Evolutionary conservation across 1,139 yeast species (phyloP), one percentile per base, ranked within the genome.

Genomic region (Meyerozyma guilliermondii): DNA sequence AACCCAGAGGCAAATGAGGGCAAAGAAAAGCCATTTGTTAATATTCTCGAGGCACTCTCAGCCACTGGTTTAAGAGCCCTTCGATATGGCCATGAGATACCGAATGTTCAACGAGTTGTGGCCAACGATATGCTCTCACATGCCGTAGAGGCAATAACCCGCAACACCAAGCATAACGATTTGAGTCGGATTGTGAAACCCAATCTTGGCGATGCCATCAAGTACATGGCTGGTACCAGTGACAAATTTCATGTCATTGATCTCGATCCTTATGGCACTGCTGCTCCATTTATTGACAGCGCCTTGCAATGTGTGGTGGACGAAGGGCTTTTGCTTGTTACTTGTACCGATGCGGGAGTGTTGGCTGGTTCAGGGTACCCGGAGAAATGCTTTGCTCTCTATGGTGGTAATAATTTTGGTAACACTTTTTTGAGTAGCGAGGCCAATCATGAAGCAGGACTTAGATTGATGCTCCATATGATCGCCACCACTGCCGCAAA

Each of bases 261-360:
- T 63, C 74, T 92, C 44, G 99, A 92, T 59, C 99, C 99, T 0
- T 92, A 92, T 59, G 99, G 99, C 17, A 85, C 97, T 0, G 98
- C 97, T 0, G 80, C 96, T 1, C 98, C 98, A 5, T 92, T 92
- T 58, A 74, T 92, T 34, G 98, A 92, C 59, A 78, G 92, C 24
- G 97, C 98, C 0, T 72, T 92, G 28, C 95, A 87, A 54, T 71
- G 84, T 33, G 76, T 91, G 11, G 78, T 76, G 41, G 91, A 89
- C 51, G 92, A 84, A 40, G 99, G 98, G 0, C 59, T 92, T 39
- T 64, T 92, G 52, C 67, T 91, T 39, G 92, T 92, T 7, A 92
- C 99, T 0, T 94, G 98, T 62, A 92, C 99, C 0, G 99, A 92
- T 66, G 76, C 95, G 16, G 95, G 96, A 0, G 97, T 92, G 1